Percentiles rank a stretch among this genome's conserved stretches.
Conservation (phyloP, 345 rosid species). For the Eutrema heterophyllum region DNA sequence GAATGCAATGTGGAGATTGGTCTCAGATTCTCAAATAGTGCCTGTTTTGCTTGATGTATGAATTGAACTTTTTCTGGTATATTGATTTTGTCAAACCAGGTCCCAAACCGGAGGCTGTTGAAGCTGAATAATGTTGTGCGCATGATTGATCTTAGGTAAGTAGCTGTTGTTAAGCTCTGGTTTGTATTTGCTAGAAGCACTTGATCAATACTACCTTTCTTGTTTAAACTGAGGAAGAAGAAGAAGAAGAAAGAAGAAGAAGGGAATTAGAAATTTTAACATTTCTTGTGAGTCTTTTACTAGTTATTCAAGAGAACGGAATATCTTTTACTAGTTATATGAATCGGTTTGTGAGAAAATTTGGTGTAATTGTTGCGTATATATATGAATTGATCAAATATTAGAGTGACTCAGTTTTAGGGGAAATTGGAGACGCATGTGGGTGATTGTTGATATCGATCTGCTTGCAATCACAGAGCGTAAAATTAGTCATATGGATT, state of each 20-base stretch:
- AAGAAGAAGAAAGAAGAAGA: neutral
- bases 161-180: neutral
- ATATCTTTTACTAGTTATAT: too few relatives aligned
- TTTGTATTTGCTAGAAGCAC: neutral
- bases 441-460: neutral
- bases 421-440: neutral
- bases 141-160: neutral
- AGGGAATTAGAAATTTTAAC: neutral
- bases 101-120: constrained; percentile 25
- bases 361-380: too few relatives aligned
- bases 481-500: neutral
- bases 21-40: neutral
- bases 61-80: neutral
- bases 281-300: neutral
- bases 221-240: neutral
- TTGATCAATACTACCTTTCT: neutral
- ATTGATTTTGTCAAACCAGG: neutral
- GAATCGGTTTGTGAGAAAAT: too few relatives aligned
- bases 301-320: too few relatives aligned
- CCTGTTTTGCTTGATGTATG: neutral
- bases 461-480: neutral
- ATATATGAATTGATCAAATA: neutral
- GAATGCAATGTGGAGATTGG: neutral
- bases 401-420: neutral
- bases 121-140: constrained; percentile 10